Percentiles rank a stretch among this genome's conserved stretches.
Evolutionary conservation across 192 early-diverging fungal genomes (phyloP).

Genomic region (Coemansia sp.): DNA sequence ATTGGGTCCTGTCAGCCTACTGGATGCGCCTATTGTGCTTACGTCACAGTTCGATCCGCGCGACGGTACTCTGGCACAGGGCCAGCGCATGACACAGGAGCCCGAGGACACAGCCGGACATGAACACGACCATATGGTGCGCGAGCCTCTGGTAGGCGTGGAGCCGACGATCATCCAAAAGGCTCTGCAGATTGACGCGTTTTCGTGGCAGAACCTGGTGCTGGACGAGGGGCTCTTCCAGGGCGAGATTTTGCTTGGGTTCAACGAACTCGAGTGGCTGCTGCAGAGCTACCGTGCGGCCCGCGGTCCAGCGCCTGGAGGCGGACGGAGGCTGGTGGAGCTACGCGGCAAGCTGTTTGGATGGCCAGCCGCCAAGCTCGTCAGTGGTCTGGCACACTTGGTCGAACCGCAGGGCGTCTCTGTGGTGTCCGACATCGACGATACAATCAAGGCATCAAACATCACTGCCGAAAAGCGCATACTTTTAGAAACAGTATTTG

Average conservation of each 20-base stretch:
- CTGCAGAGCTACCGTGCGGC: constrained; percentile 32
- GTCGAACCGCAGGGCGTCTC: constrained; percentile 70
- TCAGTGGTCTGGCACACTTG: constrained; percentile 38
- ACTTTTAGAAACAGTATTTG: constrained; percentile 61
- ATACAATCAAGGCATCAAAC: constrained; percentile 87
- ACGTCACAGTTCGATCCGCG: constrained; percentile 24
- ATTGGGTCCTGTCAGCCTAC: constrained; percentile 25
- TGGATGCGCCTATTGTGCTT: constrained; percentile 48
- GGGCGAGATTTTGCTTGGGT: constrained; percentile 52
- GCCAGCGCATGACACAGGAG: neutral
- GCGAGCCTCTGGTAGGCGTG: constrained; percentile 7
- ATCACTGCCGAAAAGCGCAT: constrained; percentile 69
- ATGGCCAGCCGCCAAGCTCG: constrained; percentile 11
- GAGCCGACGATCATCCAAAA: constrained; percentile 43
- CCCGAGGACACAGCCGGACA: neutral
- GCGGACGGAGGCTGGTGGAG: constrained; percentile 32
- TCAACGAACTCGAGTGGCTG: constrained; percentile 55
- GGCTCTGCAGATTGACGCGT: constrained; percentile 50
- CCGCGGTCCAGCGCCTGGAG: neutral
- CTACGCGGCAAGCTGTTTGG: constrained; percentile 37
- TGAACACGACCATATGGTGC: constrained; percentile 21
- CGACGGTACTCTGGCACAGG: neutral
- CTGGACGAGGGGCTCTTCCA: constrained; percentile 45
- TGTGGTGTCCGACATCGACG: constrained; percentile 85
- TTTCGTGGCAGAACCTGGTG: constrained; percentile 45